These are phyloP conservation scores for Gracilaria domingensis DNA, from an alignment of 23 red algal genomes.

Conservation along the genomic window DNA sequence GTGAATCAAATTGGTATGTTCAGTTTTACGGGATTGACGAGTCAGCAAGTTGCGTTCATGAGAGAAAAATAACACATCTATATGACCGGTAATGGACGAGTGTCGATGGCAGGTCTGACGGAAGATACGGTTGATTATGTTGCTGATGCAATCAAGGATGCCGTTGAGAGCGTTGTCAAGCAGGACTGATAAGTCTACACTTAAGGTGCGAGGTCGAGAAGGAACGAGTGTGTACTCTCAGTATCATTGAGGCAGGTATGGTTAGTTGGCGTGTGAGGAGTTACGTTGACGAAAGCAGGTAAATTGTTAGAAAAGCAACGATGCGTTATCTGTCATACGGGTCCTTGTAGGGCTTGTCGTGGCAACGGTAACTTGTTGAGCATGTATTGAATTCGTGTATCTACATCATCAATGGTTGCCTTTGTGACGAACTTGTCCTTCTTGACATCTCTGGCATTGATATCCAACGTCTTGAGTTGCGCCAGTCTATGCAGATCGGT, in stretches of 20 bases:
- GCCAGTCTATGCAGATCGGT: conserved; percentile 37
- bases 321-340: background rate
- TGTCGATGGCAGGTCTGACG: conserved; percentile 95
- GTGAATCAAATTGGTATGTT: conserved; percentile 98
- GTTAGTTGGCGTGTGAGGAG: background rate
- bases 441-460: conserved; percentile 51
- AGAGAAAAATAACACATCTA: conserved; percentile 92
- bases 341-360: conserved; percentile 14
- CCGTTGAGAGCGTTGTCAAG: conserved; percentile 62
- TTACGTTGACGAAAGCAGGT: background rate
- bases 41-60: conserved; percentile 84
- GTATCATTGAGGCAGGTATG: background rate
- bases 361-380: conserved; percentile 29
- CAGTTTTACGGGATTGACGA: conserved; percentile 86
- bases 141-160: conserved; percentile 96
- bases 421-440: conserved; percentile 56
- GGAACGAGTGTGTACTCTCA: background rate
- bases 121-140: conserved; percentile 77
- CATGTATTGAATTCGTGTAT: conserved; percentile 11
- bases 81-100: conserved; percentile 93
- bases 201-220: no score
- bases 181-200: conserved; percentile 12
- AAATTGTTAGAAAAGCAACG: background rate
- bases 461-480: conserved; percentile 35
- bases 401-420: conserved; percentile 19